These are phyloP conservation scores for Podila verticillata DNA, from an alignment of 192 early-diverging fungal species.

Conservation along the genomic window DNA sequence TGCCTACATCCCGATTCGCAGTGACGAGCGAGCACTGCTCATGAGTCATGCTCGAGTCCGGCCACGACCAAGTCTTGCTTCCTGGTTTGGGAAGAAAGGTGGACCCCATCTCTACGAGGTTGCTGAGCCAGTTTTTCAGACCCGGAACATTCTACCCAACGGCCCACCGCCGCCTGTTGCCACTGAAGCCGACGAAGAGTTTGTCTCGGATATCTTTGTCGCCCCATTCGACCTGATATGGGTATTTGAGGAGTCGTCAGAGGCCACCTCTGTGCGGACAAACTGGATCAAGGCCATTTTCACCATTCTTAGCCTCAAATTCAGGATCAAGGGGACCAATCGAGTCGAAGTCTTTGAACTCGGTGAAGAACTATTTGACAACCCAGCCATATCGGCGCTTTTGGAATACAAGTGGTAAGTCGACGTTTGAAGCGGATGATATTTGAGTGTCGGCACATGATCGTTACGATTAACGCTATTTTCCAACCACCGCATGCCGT, in stretches of 20 bases:
- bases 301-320: neutral
- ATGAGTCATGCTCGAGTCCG: neutral
- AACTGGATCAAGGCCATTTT: conserved; percentile 7
- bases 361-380: conserved; percentile 12
- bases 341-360: conserved; percentile 11
- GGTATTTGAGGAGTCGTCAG: neutral
- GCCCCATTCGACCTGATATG: neutral
- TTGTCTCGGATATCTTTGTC: neutral
- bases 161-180: neutral
- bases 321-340: neutral
- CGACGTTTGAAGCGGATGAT: neutral
- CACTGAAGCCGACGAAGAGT: neutral
- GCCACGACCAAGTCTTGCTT: neutral
- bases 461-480: too few species aligned
- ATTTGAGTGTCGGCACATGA: too few species aligned
- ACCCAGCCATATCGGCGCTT: neutral
- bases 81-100: neutral
- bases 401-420: neutral
- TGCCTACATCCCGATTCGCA: neutral
- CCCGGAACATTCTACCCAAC: neutral
- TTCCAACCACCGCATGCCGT: too few species aligned
- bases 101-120: neutral
- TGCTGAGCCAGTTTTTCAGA: neutral
- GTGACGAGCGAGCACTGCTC: neutral
- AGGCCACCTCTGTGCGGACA: neutral